Conservation (phyloP, 768 basidiomycete species). For the Kwoniella dendrophila region DNA sequence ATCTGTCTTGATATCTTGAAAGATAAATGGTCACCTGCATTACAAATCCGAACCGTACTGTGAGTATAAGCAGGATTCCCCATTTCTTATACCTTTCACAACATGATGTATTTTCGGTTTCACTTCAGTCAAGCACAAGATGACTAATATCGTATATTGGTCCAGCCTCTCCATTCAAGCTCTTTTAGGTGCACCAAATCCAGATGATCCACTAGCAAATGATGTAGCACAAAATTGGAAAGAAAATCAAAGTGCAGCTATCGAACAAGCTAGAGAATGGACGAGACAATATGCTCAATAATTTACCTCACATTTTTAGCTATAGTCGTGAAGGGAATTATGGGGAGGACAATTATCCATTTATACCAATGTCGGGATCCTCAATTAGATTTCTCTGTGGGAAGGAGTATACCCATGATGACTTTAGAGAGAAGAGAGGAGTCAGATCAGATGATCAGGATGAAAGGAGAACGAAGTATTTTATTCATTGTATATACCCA, state of each 20-base stretch:
- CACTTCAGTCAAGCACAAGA: background rate
- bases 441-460: no score
- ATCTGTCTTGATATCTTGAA: slow-evolving; percentile 99
- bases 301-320: background rate
- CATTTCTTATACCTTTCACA: background rate
- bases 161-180: slow-evolving; percentile 85
- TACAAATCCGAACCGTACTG: slow-evolving; percentile 97
- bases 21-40: slow-evolving; percentile 99
- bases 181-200: slow-evolving; percentile 93
- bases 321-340: no score
- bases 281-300: slow-evolving; percentile 77
- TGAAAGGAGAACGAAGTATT: no score
- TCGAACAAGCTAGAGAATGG: slow-evolving; percentile 92
- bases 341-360: no score
- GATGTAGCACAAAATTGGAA: slow-evolving; percentile 92
- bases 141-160: background rate
- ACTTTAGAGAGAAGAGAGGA: no score
- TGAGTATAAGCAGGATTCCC: slow-evolving; percentile 21
- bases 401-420: no score
- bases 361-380: no score
- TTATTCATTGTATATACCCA: no score
- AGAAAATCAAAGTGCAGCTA: slow-evolving; percentile 91
- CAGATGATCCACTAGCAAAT: slow-evolving; percentile 59
- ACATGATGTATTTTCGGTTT: background rate
- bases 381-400: no score